Percentiles rank a stretch among this genome's conserved stretches.
These are phyloP conservation scores for Fusarium solani-melongenae DNA, from an alignment of 2,329 filamentous ascomycete species.

Conservation along the genomic window DNA sequence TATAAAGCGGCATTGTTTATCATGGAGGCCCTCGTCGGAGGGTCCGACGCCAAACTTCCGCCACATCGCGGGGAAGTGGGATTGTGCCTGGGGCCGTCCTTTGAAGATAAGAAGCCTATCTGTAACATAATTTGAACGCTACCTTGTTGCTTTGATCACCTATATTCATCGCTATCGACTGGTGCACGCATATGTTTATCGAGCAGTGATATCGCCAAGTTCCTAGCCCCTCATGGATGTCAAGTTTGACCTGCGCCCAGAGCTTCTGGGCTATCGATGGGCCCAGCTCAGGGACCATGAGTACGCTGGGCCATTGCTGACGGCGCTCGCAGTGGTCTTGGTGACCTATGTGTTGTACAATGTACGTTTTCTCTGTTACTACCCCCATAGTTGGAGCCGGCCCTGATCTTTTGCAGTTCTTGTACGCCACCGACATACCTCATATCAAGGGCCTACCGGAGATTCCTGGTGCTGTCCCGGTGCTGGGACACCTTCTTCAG, in stretches of 20 bases:
- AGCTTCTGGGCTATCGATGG: neutral
- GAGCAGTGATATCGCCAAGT: neutral
- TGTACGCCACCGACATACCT: slow-evolving; percentile 61
- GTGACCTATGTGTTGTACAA: neutral
- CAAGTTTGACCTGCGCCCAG: neutral
- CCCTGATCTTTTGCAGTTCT: slow-evolving; percentile 45
- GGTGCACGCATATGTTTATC: neutral
- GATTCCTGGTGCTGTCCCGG: slow-evolving; percentile 64
- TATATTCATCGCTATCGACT: neutral
- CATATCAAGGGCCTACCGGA: slow-evolving; percentile 71
- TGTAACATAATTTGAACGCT: neutral
- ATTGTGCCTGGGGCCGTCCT: neutral
- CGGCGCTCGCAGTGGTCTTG: neutral
- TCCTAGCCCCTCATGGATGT: neutral
- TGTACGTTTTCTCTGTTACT: neutral
- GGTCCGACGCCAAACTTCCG: neutral
- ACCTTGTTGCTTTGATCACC: neutral
- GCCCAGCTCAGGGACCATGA: neutral
- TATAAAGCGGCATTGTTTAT: neutral
- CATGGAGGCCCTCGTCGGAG: neutral
- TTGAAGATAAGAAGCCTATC: neutral
- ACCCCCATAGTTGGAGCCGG: neutral
- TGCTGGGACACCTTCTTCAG: slow-evolving; percentile 72
- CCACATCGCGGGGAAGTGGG: neutral
- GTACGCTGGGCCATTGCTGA: neutral